Evolutionary conservation across 1,284 basidiomycete species (phyloP), one percentile per base, ranked within the genome.

Genomic region (Ceratobasidium sp.): DNA sequence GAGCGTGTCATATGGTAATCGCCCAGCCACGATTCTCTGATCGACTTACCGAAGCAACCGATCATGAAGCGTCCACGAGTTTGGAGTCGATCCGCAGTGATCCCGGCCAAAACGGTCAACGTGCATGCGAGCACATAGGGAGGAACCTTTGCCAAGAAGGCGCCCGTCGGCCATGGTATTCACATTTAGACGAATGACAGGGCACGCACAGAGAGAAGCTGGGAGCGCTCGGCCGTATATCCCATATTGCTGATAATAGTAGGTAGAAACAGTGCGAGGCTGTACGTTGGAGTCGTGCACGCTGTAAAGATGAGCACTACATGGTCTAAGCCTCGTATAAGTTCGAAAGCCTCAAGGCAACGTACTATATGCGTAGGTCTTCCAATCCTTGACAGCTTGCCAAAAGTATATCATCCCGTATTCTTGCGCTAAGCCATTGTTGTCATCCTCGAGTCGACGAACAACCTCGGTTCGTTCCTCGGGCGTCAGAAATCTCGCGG

Each of bases 231-330:
- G 71, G 84, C 81, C 79, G 85, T 83, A 81, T 86, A 80, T 18
- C 81, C 81, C 70, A 81, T 86, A 82, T 89, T 83, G 69, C 84
- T 86, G 75, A 89, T 87, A 74, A 89, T 89, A 3, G 87, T 89
- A 0, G 90, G 90, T 0, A 88, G 87, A 81, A 91, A 90, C 0
- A 90, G 83, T 0, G 87, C 86, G 80, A 90, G 90, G 35, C 74
- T 77, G 35, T 77, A 77, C 46, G 64, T 67, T 8, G 74, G 74
- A 3, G 74, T 67, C 23, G 74, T 88, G 86, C 76, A 88, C 87
- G 33, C 84, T 82, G 41, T 35, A 23, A 69, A 20, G 62, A 75
- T 77, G 23, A 75, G 35, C 74, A 77, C 74, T 23, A 50, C 18
- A 14, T 52, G 20, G 52, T 16, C 14, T 30, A 35, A 18, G 2